phyloP scores from a whole-genome alignment of 169 alveolate species.

The Theileria sp. region DNA sequence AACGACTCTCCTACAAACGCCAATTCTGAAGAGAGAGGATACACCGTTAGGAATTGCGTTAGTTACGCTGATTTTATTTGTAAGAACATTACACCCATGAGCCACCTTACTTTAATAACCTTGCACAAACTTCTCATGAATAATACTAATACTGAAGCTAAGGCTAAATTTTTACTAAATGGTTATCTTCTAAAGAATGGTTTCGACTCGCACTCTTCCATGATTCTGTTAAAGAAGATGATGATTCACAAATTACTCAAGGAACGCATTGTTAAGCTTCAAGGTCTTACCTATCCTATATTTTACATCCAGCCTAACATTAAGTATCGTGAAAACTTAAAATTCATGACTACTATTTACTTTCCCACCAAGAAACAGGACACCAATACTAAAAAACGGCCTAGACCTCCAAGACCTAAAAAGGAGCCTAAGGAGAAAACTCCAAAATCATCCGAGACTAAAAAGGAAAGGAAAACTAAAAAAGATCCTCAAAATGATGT shows the following conservation, averaged over 20 bases:
- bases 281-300: conserved; percentile 12
- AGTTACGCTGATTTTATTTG: conserved; percentile 40
- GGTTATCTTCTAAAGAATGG: conserved; percentile 49
- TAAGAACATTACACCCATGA: not conserved
- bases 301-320: conserved; percentile 48
- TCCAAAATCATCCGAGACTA: conserved; percentile 7
- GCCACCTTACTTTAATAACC: conserved; percentile 28
- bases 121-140: conserved; percentile 47
- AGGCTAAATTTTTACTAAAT: not conserved
- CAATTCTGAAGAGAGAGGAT: not conserved
- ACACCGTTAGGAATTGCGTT: conserved; percentile 25
- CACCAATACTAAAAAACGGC: not conserved
- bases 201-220: conserved; percentile 38
- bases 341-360: conserved; percentile 13
- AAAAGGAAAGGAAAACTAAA: not conserved
- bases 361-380: conserved; percentile 22
- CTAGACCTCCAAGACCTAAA: conserved; percentile 2
- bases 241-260: conserved; percentile 47
- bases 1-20: not conserved
- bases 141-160: not conserved
- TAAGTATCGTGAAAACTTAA: conserved; percentile 25
- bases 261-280: conserved; percentile 34
- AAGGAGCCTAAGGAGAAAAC: conserved; percentile 6
- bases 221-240: conserved; percentile 60
- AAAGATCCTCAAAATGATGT: not conserved